Percentiles rank a stretch among this genome's conserved stretches.
Conservation (phyloP, 495 filamentous ascomycete genomes). For the Aspergillus leporis region DNA sequence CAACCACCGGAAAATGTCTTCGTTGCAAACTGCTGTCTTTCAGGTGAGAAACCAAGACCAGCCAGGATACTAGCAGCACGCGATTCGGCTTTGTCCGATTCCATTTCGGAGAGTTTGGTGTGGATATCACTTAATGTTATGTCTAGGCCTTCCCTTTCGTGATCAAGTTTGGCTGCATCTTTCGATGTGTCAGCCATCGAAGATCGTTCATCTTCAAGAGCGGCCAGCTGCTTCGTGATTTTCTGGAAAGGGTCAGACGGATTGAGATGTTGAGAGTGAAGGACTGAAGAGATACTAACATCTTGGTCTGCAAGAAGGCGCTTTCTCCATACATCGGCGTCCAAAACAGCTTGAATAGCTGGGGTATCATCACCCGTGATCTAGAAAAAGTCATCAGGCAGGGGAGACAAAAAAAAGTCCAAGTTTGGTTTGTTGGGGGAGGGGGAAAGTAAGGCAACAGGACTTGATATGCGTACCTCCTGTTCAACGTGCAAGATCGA, state of each 20-base stretch:
- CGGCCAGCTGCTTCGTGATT: conserved; percentile 75
- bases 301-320: conserved; percentile 88
- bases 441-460: conserved; percentile 14
- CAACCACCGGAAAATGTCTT: conserved; percentile 99
- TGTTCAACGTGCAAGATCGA: conserved; percentile 99
- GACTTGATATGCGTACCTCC: conserved; percentile 59
- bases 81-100: conserved; percentile 96
- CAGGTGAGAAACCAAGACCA: conserved; percentile 92
- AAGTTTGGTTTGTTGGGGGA: background rate
- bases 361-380: conserved; percentile 96
- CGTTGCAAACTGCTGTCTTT: conserved; percentile 89
- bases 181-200: conserved; percentile 82
- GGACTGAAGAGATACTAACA: conserved; percentile 45
- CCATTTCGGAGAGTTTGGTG: conserved; percentile 94
- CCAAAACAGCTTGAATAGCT: conserved; percentile 91
- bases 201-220: conserved; percentile 76
- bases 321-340: conserved; percentile 99
- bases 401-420: background rate
- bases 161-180: conserved; percentile 80
- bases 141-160: conserved; percentile 86
- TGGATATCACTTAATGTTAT: conserved; percentile 87
- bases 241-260: conserved; percentile 52
- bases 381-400: conserved; percentile 40
- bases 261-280: background rate
- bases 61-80: conserved; percentile 94